Evolutionary conservation across 176 grass and related monocot genomes (phyloP), one percentile per base, ranked within the genome.

Genomic region (Aegilops tauschii): DNA sequence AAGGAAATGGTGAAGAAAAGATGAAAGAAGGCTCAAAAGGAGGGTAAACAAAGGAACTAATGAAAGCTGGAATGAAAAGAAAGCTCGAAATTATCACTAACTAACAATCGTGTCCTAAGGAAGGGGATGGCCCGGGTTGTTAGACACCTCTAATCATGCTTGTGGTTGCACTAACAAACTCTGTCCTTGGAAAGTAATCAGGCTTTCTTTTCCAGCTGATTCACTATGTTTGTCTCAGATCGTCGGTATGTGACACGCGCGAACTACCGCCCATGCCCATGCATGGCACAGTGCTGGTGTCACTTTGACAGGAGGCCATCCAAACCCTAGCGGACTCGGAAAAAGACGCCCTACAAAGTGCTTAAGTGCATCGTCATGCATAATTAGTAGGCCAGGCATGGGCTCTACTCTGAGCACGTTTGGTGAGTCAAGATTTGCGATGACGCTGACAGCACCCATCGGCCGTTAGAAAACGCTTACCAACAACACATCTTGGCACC

Each of bases 91-190:
- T 83, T 80, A 54, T 86, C 84, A 32, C 30, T 18, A 54, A 54
- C 50, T 18, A 18, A 10, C 67, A 83, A 73, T 83, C 17, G 40
- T 77, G 23, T 76, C 21, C 72, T 25, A 61, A 69, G 1, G 44
- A 32, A n/a, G 1, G 64, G 65, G 58, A 75, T 63, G 76, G 77
- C 81, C 75, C 81, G 31, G 62, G 89, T 85, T 70, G 86, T 65
- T 88, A 77, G 70, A 78, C 64, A 68, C 40, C 3, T 16, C 70
- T 85, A 64, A 85, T 70, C 82, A 91, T 74, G 56, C 49, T 32
- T 77, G 77, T 42, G 77, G 85, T 52, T 85, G 82, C 50, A 62
- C 84, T 36, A 76, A 49, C 61, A 32, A 69, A 52, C n/a, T 27
- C 50, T 59, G 9, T 36, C 72, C 66, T 36, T 34, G 31, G 12